Conservation (phyloP, 768 basidiomycete species). For the Tephrocybe sp. region DNA sequence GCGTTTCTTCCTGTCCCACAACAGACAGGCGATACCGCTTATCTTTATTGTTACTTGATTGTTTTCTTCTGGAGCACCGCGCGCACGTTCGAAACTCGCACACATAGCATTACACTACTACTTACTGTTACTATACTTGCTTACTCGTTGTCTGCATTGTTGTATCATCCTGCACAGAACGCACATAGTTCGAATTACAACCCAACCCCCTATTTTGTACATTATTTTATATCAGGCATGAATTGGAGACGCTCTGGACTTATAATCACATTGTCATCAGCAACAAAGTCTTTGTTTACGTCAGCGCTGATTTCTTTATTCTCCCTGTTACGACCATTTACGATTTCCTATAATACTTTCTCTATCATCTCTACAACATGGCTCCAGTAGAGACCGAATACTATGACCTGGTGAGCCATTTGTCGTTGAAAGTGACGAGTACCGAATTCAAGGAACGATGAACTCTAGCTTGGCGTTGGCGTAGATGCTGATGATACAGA, state of each 20-base stretch:
- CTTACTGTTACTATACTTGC: conserved; percentile 6
- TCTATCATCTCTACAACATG: conserved; percentile 39
- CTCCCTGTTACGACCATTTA: conserved; percentile 9
- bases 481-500: conserved; percentile 75
- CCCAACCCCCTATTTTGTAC: conserved; percentile 1
- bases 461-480: conserved; percentile 60
- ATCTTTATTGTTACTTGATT: conserved; percentile 17
- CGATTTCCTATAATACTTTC: conserved; percentile 15
- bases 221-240: too few relatives aligned
- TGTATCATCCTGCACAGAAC: conserved; percentile 8
- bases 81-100: not conserved
- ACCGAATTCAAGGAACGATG: not conserved
- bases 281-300: too few relatives aligned
- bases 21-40: conserved; percentile 13
- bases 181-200: conserved; percentile 5
- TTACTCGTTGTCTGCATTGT: conserved; percentile 6
- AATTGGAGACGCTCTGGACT: too few relatives aligned
- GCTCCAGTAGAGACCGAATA: conserved; percentile 89
- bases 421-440: not conserved
- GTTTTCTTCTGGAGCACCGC: not conserved
- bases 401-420: conserved; percentile 69
- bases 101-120: conserved; percentile 1
- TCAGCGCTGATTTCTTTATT: conserved; percentile 11
- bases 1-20: not conserved
- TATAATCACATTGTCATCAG: too few relatives aligned